Conservation (phyloP, 2,329 filamentous ascomycete species). For the Ophiocordyceps robertsii region DNA sequence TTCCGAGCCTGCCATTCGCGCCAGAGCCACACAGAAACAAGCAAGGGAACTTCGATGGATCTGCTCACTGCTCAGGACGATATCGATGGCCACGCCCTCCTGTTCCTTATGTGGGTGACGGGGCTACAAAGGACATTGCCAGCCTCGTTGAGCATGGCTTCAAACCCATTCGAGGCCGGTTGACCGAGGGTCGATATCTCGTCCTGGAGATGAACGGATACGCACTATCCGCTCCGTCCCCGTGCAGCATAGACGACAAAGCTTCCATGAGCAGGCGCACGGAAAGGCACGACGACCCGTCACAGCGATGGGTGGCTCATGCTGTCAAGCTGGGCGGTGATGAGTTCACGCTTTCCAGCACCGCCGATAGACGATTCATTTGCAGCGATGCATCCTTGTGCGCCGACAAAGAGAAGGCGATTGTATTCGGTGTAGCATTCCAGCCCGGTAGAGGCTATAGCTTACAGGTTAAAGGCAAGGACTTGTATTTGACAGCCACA, state of each 20-base stretch:
- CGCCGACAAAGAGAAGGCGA: slow-evolving; percentile 1
- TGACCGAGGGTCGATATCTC: slow-evolving; percentile 42
- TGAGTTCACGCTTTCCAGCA: slow-evolving; percentile 13
- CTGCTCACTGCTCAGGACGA: slow-evolving; percentile 26
- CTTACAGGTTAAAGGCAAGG: slow-evolving; percentile 3
- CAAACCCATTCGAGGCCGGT: slow-evolving; percentile 34
- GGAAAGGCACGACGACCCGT: slow-evolving; percentile 19
- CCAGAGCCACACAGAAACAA: slow-evolving; percentile 25
- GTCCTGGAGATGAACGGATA: slow-evolving; percentile 32
- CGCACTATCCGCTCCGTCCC: slow-evolving; percentile 22
- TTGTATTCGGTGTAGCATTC: slow-evolving; percentile 8
- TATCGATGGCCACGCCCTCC: slow-evolving; percentile 23
- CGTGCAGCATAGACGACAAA: slow-evolving; percentile 12
- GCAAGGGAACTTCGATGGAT: slow-evolving; percentile 29
- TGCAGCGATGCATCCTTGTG: slow-evolving; percentile 4
- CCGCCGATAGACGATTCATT: slow-evolving; percentile 9
- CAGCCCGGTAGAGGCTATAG: slow-evolving; percentile 7
- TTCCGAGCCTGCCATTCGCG: slow-evolving; percentile 31
- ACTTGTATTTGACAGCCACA: background rate
- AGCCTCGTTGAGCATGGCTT: slow-evolving; percentile 36
- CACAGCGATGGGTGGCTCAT: slow-evolving; percentile 37
- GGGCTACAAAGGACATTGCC: slow-evolving; percentile 21
- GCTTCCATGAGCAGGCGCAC: background rate
- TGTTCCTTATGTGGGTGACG: slow-evolving; percentile 30
- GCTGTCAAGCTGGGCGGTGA: slow-evolving; percentile 14